Base-by-base conservation (phyloP, 768 basidiomycete genomes). In the Tubosaeta brunneosetosa region DNA sequence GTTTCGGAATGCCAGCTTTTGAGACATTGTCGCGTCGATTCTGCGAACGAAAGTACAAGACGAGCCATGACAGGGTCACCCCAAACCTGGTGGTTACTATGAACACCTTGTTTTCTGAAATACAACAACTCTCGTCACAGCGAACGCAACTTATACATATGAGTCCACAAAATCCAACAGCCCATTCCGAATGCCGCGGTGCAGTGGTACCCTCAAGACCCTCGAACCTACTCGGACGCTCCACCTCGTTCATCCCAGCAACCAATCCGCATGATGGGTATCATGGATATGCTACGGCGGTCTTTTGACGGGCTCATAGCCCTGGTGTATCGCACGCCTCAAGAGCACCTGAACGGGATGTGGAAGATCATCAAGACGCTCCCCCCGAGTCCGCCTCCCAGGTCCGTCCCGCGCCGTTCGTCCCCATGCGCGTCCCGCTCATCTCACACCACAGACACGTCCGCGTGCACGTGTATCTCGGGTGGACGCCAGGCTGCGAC, bases 401-500 rank as follows among this genome's bases (percentile, higher is more conserved):
- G 47, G 63, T 66, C 27, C 14, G 62, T 54, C 31, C n/a, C 11
- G 6, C 12, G 12, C 0, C 22, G 3, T 22, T 22, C 10, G 2
- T 9, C 26, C 43, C 16, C 16, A 4, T 17, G 16, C 16, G 8
- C n/a, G 6, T 4, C 42, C 3, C 27, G 26, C 42, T 43, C 26
- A 38, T 17, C n/a, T 16, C 12, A 13, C 19, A 27, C 13, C 13
- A 14, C 40, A 65, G 63, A 51, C 67, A 70, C 40, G 59, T 69
- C 46, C 67, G 67, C 32, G 69, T 68, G 6, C 67, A 69, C 19
- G 47, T 68, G n/a, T 68, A 65, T 36, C 44, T 63, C 19, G 66
- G 58, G 5, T 68, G 68, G 68, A 27, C 47, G 7, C 62, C 55
- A 0, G 68, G 66, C 16, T 58, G 55, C 25, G 66, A 68, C 41